Conservation (phyloP, 1,139 yeast genomes). For the Diutina rugosa region DNA sequence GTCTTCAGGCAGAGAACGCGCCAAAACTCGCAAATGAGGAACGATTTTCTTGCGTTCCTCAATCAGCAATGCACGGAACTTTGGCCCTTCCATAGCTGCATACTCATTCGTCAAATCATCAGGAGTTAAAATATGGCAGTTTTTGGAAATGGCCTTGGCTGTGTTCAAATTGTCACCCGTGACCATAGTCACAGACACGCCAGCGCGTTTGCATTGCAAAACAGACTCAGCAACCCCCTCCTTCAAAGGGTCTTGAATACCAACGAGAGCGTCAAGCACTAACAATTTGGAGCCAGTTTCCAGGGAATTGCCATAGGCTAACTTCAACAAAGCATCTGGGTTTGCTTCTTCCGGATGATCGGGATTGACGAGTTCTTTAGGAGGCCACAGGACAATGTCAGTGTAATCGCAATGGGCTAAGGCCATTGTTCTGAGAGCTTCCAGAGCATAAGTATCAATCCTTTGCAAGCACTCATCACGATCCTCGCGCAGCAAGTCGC, state of each 20-base stretch:
- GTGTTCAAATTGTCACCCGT: conserved; percentile 91
- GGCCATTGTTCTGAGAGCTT: conserved; percentile 78
- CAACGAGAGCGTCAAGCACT: conserved; percentile 61
- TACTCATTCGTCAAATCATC: conserved; percentile 38
- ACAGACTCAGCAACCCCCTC: conserved; percentile 88
- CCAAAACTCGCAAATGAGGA: conserved; percentile 71
- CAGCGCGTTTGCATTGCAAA: conserved; percentile 72
- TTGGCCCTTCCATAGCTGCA: conserved; percentile 88
- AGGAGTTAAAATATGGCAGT: conserved; percentile 65
- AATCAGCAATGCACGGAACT: conserved; percentile 53
- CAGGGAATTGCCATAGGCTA: conserved; percentile 14
- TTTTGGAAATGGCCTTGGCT: conserved; percentile 79
- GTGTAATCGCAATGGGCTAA: conserved; percentile 63
- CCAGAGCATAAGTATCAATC: conserved; percentile 56
- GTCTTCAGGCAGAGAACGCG: conserved; percentile 93
- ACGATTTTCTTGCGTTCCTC: conserved; percentile 47
- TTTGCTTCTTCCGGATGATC: conserved; percentile 28
- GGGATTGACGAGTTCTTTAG: conserved; percentile 23
- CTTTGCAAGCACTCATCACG: conserved; percentile 26
- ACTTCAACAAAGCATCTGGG: conserved; percentile 29
- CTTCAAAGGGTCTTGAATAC: conserved; percentile 90
- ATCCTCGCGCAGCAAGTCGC: conserved; percentile 15
- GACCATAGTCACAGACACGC: conserved; percentile 93
- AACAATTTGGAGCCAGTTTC: conserved; percentile 11
- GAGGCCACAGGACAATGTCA: conserved; percentile 51